Percentiles rank a stretch among this genome's conserved stretches.
Evolutionary conservation across 2,329 filamentous ascomycete species (phyloP).

Genomic region (Sporothrix brunneoviolacea): DNA sequence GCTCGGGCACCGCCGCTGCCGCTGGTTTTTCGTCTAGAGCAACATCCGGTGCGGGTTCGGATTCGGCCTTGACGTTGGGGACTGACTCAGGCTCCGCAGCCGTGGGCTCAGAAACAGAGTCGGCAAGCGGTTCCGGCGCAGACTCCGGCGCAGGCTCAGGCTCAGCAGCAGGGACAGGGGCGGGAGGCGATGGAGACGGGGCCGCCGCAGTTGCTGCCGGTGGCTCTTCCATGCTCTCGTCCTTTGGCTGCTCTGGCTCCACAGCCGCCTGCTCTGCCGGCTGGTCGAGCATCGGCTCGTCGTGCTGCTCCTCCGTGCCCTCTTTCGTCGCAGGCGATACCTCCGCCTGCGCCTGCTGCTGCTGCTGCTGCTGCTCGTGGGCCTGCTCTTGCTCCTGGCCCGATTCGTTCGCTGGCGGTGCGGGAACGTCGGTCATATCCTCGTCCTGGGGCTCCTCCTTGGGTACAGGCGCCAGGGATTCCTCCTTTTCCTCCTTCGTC

Average conservation of each 20-base stretch:
- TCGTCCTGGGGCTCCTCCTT: slow-evolving; percentile 11
- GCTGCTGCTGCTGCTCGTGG: background rate
- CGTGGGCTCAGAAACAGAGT: background rate
- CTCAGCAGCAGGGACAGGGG: background rate
- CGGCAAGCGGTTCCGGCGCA: background rate
- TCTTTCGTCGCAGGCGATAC: background rate
- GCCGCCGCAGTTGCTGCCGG: background rate
- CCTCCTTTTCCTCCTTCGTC: background rate
- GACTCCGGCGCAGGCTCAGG: background rate
- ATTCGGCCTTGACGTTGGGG: too few relatives aligned
- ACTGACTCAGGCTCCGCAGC: background rate
- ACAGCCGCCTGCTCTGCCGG: background rate
- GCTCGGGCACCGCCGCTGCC: background rate
- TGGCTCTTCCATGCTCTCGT: too few relatives aligned
- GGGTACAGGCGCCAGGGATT: background rate
- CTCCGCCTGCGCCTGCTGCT: background rate
- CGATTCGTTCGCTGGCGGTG: background rate
- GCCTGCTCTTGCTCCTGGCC: background rate
- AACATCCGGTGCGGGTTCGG: background rate
- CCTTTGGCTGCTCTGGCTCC: background rate
- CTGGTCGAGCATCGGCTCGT: slow-evolving; percentile 14
- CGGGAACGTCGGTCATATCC: slow-evolving; percentile 7
- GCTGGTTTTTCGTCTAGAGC: background rate
- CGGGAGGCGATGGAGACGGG: background rate
- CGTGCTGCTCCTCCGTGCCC: background rate